Evolutionary conservation across 352 stramenopile species (phyloP).

Genomic region (Sclerospora graminicola): DNA sequence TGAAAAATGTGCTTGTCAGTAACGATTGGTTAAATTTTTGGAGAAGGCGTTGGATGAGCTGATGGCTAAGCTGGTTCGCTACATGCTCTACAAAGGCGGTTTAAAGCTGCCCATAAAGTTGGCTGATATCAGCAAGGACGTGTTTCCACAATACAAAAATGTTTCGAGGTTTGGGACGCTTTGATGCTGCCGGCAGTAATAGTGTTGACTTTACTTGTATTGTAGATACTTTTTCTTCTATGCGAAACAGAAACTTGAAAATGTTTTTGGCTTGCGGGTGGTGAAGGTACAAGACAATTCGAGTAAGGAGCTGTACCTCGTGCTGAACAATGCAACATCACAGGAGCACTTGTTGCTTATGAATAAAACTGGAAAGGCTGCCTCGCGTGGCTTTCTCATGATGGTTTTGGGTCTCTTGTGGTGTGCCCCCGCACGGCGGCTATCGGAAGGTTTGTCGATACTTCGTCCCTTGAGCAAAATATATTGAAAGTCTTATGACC

Average conservation of each 20-base stretch:
- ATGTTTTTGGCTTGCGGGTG: slow-evolving; percentile 66
- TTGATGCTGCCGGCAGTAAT: too few relatives aligned
- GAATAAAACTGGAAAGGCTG: slow-evolving; percentile 63
- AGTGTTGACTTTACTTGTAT: background rate
- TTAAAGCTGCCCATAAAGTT: slow-evolving; percentile 75
- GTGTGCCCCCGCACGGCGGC: slow-evolving; percentile 48
- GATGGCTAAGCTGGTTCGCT: slow-evolving; percentile 65
- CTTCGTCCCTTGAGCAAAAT: background rate
- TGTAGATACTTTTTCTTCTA: slow-evolving; percentile 65
- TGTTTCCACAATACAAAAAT: slow-evolving; percentile 74
- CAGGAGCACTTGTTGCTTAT: slow-evolving; percentile 65
- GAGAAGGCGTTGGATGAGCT: slow-evolving; percentile 55
- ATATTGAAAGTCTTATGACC: background rate
- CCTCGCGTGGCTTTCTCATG: slow-evolving; percentile 64
- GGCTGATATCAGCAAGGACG: slow-evolving; percentile 72
- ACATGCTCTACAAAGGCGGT: slow-evolving; percentile 78
- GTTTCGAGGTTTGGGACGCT: slow-evolving; percentile 31
- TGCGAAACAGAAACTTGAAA: slow-evolving; percentile 69
- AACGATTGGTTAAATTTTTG: too few relatives aligned
- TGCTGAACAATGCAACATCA: slow-evolving; percentile 61
- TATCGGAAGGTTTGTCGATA: slow-evolving; percentile 49
- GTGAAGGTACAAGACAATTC: slow-evolving; percentile 57
- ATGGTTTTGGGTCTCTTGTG: slow-evolving; percentile 75
- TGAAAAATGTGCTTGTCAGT: too few relatives aligned
- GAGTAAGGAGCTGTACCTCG: slow-evolving; percentile 62